Base-by-base conservation (phyloP, 768 basidiomycete genomes). In the Boletus patriciae region DNA sequence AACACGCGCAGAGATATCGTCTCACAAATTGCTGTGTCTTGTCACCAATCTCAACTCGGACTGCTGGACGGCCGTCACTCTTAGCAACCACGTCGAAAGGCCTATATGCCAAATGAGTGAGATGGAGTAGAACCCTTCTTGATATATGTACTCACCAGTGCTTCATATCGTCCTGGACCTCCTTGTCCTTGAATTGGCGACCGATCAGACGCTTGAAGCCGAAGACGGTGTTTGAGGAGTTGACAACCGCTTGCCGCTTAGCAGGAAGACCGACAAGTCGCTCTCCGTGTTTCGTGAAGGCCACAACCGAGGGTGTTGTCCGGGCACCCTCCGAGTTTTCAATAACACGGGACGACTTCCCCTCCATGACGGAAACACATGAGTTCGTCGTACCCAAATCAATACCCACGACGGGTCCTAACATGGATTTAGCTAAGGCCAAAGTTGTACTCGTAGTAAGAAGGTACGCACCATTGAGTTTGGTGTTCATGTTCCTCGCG, bases 241-340 rank as follows among this genome's bases (percentile, higher is more conserved):
- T 99, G 71, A 98, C 94, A 46, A 97, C 92, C 2, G 94, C 94
- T 74, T 98, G 96, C 47, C 95, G 92, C 76, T 98, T 95, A 12
- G 96, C 97, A 23, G 96, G 95, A 42, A 97, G 84, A 74, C 96
- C 96, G 57, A 97, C 88, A 33, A 98, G 82, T 56, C 96, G 93
- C 73, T 99, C 97, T 54, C 93, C 94, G 66, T 98, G 94, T 74
- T 98, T 97, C 53, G 97, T 94, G 82, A 99, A 99, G 38, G 96
- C 96, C 63, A 98, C 93, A 54, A 98, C 94, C 38, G 97, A 99
- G 3, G 97, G 97, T 16, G 97, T 99, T 60, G 97, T 98, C 64
- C 97, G 87, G 55, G 90, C 91, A 79, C 97, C 96, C 79, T 98
- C 96, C 6, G 95, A 79, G 79, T 98, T 98, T 77, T 98, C 97